Percentiles rank a stretch among this genome's conserved stretches.
Evolutionary conservation across 345 rosid species (phyloP).

Genomic region (Hibiscus trionum): DNA sequence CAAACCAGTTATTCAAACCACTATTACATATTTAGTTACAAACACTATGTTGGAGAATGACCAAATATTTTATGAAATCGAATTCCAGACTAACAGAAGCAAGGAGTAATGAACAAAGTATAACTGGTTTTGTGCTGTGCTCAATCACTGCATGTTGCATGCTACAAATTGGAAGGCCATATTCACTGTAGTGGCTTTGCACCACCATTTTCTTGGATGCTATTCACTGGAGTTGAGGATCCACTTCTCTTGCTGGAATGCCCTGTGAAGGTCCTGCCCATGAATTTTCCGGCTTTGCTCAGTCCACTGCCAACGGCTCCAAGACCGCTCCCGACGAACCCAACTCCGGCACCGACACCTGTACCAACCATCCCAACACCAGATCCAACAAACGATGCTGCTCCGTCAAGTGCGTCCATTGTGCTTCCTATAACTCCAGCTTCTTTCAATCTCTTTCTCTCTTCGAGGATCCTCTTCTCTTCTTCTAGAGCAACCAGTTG

Average conservation of each 20-base stretch:
- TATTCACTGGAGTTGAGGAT: constrained; percentile 66
- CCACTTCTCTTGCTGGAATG: constrained; percentile 40
- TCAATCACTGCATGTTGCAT: not conserved
- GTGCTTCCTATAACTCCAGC: constrained; percentile 94
- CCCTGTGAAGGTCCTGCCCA: constrained; percentile 81
- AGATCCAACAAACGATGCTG: constrained; percentile 50
- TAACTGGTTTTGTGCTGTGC: not conserved
- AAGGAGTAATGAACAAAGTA: not conserved
- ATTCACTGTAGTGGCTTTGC: constrained; percentile 3
- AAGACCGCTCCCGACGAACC: constrained; percentile 59
- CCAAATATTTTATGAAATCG: too few relatives aligned
- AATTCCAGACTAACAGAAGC: too few relatives aligned
- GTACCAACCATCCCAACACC: constrained; percentile 70
- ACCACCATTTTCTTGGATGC: constrained; percentile 54
- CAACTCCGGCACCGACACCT: constrained; percentile 53
- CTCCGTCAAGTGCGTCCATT: constrained; percentile 74
- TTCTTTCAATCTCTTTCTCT: constrained; percentile 73
- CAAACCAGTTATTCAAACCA: not conserved
- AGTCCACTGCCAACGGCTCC: constrained; percentile 78
- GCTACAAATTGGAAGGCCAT: not conserved
- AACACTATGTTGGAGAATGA: not conserved
- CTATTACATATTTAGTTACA: constrained; percentile 1
- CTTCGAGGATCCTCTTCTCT: constrained; percentile 83
- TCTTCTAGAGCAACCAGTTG: constrained; percentile 71
- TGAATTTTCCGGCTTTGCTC: constrained; percentile 77